Percentiles rank a stretch among this genome's conserved stretches.
phyloP scores from a whole-genome alignment of 2,329 filamentous ascomycete genomes.

The Curvularia eragrostidis region DNA sequence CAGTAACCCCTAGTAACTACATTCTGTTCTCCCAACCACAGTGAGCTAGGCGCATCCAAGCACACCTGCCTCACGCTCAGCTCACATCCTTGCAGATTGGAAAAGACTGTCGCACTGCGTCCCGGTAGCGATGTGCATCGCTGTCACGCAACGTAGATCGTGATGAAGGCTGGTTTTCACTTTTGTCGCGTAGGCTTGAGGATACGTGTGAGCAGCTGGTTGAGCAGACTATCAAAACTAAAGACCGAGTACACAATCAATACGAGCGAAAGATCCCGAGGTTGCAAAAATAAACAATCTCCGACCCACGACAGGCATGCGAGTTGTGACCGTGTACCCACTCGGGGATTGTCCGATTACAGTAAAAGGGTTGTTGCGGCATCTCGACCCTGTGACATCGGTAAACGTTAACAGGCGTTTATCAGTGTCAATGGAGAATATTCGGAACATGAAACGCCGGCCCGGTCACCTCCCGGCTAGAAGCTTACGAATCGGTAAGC shows the following conservation, averaged over 20 bases:
- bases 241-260: background rate
- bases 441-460: constrained; percentile 38
- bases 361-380: constrained; percentile 18
- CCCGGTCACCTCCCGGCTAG: constrained; percentile 25
- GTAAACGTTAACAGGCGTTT: constrained; percentile 17
- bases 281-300: background rate
- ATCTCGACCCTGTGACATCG: background rate
- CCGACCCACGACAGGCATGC: background rate
- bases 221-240: constrained; percentile 1
- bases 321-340: background rate
- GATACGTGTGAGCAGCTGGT: constrained; percentile 2
- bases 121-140: background rate
- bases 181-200: constrained; percentile 8
- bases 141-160: background rate
- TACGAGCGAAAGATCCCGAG: background rate
- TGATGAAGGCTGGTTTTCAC: constrained; percentile 1
- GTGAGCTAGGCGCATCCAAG: background rate
- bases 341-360: background rate
- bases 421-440: background rate
- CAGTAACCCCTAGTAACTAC: background rate
- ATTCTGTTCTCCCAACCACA: background rate
- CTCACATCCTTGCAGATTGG: constrained; percentile 4
- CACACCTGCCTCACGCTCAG: constrained; percentile 4
- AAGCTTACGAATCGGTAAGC: constrained; percentile 46
- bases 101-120: constrained; percentile 8